These are phyloP conservation scores for Tricholoma sp. DNA, from an alignment of 768 basidiomycete species.

Conservation along the genomic window DNA sequence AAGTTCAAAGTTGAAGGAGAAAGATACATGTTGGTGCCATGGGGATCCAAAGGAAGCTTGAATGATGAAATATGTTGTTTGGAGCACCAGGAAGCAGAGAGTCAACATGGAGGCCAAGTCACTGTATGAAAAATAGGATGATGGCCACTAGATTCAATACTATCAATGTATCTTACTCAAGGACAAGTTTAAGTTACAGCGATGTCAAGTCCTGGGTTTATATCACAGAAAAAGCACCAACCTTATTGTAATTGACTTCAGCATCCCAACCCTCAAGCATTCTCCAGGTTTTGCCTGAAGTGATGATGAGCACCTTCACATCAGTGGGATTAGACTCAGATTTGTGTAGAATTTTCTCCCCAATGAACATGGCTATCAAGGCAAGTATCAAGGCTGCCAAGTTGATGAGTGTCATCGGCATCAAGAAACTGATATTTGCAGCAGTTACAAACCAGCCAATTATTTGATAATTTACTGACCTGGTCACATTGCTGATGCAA, in stretches of 20 bases:
- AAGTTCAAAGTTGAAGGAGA: too few relatives aligned
- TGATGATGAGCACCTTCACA: background rate
- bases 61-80: too few relatives aligned
- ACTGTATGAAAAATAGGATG: too few relatives aligned
- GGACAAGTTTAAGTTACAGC: too few relatives aligned
- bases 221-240: background rate
- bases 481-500: background rate
- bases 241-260: background rate
- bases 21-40: too few relatives aligned
- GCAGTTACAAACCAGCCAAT: conserved; percentile 15
- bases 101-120: too few relatives aligned
- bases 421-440: conserved; percentile 14
- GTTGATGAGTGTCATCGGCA: conserved; percentile 20
- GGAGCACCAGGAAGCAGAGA: too few relatives aligned
- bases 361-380: conserved; percentile 9
- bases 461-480: conserved; percentile 1
- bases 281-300: background rate
- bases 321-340: background rate
- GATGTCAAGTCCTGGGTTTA: too few relatives aligned
- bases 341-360: background rate
- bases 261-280: background rate
- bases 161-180: too few relatives aligned
- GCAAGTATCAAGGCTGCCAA: conserved; percentile 12
- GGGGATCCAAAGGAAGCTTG: too few relatives aligned
- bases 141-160: too few relatives aligned